A percentile compares a stretch with the other conserved stretches of the same genome.
Evolutionary conservation across 2,329 filamentous ascomycete genomes (phyloP).

Genomic region (Ophiocordyceps unilateralis): DNA sequence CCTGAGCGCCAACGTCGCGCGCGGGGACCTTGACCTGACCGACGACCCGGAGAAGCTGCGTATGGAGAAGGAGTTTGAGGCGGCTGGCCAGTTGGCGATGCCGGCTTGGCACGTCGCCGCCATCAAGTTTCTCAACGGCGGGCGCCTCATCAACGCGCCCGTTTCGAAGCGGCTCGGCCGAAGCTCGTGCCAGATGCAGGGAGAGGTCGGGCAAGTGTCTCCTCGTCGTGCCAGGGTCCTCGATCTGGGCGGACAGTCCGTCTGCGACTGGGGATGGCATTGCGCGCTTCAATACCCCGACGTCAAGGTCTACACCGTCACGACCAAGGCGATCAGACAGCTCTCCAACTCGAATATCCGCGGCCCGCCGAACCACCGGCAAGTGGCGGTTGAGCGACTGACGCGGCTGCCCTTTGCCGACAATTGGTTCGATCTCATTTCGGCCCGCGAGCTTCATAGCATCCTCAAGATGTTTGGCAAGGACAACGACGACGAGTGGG

Average conservation of each 20-base stretch:
- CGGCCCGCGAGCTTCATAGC: slow-evolving; percentile 70
- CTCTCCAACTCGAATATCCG: slow-evolving; percentile 58
- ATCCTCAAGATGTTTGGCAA: slow-evolving; percentile 59
- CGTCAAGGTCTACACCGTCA: slow-evolving; percentile 75
- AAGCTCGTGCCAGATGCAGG: slow-evolving; percentile 29
- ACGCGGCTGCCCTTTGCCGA: slow-evolving; percentile 73
- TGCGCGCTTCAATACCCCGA: slow-evolving; percentile 73
- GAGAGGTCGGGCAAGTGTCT: slow-evolving; percentile 21
- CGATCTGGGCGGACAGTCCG: slow-evolving; percentile 69
- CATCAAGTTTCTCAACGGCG: slow-evolving; percentile 43
- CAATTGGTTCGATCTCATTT: slow-evolving; percentile 80
- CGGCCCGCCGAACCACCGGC: slow-evolving; percentile 75
- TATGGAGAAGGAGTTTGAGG: slow-evolving; percentile 65
- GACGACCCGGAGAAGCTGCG: slow-evolving; percentile 46
- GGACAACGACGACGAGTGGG: slow-evolving; percentile 68
- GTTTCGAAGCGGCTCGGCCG: slow-evolving; percentile 44
- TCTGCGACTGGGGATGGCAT: slow-evolving; percentile 93
- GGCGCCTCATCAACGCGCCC: slow-evolving; percentile 45
- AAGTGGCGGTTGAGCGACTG: slow-evolving; percentile 59
- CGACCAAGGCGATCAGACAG: slow-evolving; percentile 54
- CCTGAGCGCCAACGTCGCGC: slow-evolving; percentile 55
- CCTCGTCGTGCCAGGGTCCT: slow-evolving; percentile 51
- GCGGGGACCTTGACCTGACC: slow-evolving; percentile 47
- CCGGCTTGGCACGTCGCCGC: slow-evolving; percentile 45
- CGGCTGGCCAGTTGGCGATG: slow-evolving; percentile 51